Evolutionary conservation across 495 filamentous ascomycete species (phyloP).

Genomic region (Podospora fimiseda): DNA sequence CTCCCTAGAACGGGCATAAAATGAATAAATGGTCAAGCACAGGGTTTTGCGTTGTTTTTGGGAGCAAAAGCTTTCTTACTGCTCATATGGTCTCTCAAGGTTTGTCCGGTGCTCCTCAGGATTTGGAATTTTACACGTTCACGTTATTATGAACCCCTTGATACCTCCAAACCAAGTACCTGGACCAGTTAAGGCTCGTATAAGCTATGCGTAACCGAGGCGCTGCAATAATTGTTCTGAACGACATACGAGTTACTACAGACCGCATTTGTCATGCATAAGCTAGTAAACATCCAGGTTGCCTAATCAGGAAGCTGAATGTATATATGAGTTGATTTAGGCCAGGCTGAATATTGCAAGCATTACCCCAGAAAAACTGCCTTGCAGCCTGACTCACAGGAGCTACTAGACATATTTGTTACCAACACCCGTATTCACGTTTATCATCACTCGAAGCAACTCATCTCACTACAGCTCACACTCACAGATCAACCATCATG

Average conservation of each 20-base stretch:
- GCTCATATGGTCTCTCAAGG: constrained; percentile 1
- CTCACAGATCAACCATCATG: neutral
- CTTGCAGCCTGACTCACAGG: neutral
- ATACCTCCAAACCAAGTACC: neutral
- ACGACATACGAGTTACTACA: neutral
- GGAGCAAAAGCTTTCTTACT: neutral
- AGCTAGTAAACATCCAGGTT: constrained; percentile 3
- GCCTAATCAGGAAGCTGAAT: constrained; percentile 13
- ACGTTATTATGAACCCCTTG: neutral
- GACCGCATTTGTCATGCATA: neutral
- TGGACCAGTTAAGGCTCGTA: neutral
- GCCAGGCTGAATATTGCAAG: neutral
- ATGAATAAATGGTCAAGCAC: constrained; percentile 34
- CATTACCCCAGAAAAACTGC: neutral
- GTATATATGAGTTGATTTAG: neutral
- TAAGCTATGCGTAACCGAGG: neutral
- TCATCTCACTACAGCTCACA: no score
- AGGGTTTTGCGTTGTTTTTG: constrained; percentile 17
- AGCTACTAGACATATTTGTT: no score
- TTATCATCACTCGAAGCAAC: no score
- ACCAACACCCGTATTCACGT: no score
- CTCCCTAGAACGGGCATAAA: constrained; percentile 37
- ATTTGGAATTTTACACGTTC: constrained; percentile 2
- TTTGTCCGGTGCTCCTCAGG: neutral
- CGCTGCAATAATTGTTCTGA: no score